Conservation (phyloP, 169 alveolate species). For the Plasmodium knowlesi region DNA sequence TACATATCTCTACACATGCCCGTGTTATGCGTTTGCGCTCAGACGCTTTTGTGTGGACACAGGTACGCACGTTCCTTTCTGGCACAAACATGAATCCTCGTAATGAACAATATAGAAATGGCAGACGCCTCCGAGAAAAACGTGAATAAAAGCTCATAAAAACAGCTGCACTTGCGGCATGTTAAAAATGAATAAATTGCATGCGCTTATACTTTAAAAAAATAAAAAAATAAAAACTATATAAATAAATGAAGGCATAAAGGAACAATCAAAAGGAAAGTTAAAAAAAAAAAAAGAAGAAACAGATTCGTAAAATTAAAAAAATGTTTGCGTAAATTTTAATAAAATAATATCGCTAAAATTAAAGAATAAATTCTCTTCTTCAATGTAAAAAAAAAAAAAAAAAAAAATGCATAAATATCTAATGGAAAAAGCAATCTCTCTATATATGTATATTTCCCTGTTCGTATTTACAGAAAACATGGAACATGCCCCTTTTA, state of each 20-base stretch:
- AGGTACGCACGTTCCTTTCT: neutral
- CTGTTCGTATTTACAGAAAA: neutral
- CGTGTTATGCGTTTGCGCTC: neutral
- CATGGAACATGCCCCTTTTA: neutral
- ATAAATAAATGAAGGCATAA: neutral
- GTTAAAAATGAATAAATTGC: neutral
- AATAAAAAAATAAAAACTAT: neutral
- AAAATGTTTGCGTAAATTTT: neutral
- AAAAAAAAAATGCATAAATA: neutral
- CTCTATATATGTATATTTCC: constrained; percentile 1
- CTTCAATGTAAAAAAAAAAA: neutral
- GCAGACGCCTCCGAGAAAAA: neutral
- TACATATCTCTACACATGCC: neutral
- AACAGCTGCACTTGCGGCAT: neutral
- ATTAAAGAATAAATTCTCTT: neutral
- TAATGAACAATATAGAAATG: neutral
- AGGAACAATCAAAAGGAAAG: neutral
- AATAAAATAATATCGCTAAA: neutral
- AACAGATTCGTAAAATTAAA: neutral
- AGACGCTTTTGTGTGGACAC: neutral
- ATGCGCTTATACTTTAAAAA: neutral
- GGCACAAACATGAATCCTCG: neutral
- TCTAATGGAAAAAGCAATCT: neutral
- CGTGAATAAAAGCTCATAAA: neutral
- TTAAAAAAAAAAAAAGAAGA: too few relatives aligned